Base-by-base conservation (phyloP, 1,139 yeast species). In the Nakaseomyces nivariensis region DNA sequence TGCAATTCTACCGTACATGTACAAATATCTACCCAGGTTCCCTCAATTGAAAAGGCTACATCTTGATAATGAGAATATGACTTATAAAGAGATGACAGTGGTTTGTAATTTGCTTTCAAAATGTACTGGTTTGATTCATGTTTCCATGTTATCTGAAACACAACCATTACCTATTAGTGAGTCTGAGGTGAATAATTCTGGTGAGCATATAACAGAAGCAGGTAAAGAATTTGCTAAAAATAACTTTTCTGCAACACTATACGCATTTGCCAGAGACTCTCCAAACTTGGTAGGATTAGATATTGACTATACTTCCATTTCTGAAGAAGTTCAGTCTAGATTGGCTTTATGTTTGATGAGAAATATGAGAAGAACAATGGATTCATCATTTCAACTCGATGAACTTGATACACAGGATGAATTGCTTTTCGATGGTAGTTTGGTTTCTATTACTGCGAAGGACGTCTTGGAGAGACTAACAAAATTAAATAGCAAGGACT, bases 321-420 rank as follows among this genome's bases (percentile, higher is more conserved):
- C 85, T 27, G 87, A 82, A 54, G 79, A 79, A 53, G 71, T 88
- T 46, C 77, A 83, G 24, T 85, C 88, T 43, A 77, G 89, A 63
- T 78, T 88, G 53, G 92, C 94, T 0, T 78, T 85, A 54, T 84
- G 84, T 61, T 74, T 89, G 60, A 81, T 88, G 84, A 77, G 85
- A 60, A 88, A 88, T 62, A 82, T 88, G 84, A 90, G 85, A 60
- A 71, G 67, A 47, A 71, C 74, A 17, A 68, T 81, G 61, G 74
- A 74, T 51, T 71, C 73, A 29, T 75, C 73, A 42, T 54, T 60
- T 56, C 66, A 58, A 47, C 55, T 60, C 26, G 62, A 60, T 29
- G 61, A 63, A 22, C 52, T 58, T 40, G 50, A 58, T n/a, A 54
- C 66, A 1, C 68, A 69, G 48, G 78, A 76, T 61, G 78, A 75